phyloP scores from a whole-genome alignment of 2,329 filamentous ascomycete species.

The Cercospora brassicicola region DNA sequence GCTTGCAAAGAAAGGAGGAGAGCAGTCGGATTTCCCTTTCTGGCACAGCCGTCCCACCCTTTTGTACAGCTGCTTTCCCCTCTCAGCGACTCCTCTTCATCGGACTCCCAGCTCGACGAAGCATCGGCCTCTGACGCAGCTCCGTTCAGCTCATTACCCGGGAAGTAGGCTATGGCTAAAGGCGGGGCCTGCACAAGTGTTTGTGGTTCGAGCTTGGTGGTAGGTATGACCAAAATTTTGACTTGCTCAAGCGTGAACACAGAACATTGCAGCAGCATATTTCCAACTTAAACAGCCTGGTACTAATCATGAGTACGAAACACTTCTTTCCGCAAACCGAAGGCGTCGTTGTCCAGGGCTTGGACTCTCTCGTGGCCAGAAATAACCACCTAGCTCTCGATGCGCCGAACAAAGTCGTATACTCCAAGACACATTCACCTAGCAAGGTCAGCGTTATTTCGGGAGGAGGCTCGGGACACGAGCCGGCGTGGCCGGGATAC shows the following conservation, averaged over 20 bases:
- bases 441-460: constrained; percentile 50
- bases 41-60: constrained; percentile 1
- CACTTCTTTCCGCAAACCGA: constrained; percentile 56
- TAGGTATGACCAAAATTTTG: neutral
- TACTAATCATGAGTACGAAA: constrained; percentile 52
- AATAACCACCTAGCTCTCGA: constrained; percentile 50
- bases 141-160: constrained; percentile 6
- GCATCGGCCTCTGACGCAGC: constrained; percentile 15
- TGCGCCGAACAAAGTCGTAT: constrained; percentile 51
- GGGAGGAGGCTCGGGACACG: constrained; percentile 51
- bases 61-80: constrained; percentile 5
- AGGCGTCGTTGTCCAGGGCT: constrained; percentile 52
- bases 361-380: constrained; percentile 49
- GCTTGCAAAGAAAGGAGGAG: neutral
- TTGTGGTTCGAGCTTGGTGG: neutral
- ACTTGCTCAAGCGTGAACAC: neutral
- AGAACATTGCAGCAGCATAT: neutral
- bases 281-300: neutral
- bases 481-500: constrained; percentile 53
- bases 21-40: neutral
- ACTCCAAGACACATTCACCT: constrained; percentile 47
- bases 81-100: neutral
- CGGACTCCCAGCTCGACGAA: neutral
- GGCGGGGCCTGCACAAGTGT: neutral
- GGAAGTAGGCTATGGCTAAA: constrained; percentile 2